Evolutionary conservation across 495 filamentous ascomycete species (phyloP), one percentile per base, ranked within the genome.

Genomic region (Penicillium arizonense): DNA sequence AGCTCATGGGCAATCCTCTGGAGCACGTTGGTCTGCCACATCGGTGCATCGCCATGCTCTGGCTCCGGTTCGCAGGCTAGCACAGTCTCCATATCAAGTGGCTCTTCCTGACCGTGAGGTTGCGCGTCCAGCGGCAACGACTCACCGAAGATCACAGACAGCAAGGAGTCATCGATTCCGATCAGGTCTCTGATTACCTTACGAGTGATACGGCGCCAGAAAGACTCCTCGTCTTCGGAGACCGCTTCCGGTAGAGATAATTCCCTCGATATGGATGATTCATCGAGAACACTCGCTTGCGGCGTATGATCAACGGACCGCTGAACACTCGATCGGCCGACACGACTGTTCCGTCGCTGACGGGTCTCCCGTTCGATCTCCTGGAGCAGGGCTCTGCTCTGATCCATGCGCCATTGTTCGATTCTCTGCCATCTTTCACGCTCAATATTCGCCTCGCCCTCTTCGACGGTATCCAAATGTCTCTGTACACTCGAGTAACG

Each of bases 401-500:
- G 95, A 62, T 97, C 94, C 62, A 94, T 72, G 55, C 92, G 79
- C 94, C 94, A 98, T 38, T 82, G 77, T 68, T 97, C 90, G 71
- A 98, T 96, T 56, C 92, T 78, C 57, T 83, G 79, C 62, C 84
- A 87, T 44, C 87, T 83, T 40, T 96, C 89, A 11, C 77, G 68
- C 30, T 79, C 73, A 20, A 78, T 61, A 53, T 80, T 76, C 20
- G 72, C 73, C 26, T 80, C 79, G 37, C 84, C 80, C 41, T 77
- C 77, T 54, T 87, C 82, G 21, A 88, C 62, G 34, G 83, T 84
- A 61, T 91, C 88, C 24, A 84, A 58, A 36, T 82, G 74, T 44
- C 78, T 79, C 64, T 86, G 86, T 1, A 91, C 74, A 55, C 81
- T 84, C 5, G 83, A 83, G 9, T 71, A 64, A 44, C 82, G 73